Percentiles rank a stretch among this genome's conserved stretches.
Evolutionary conservation across 225 moss, liverwort and hornwort genomes (phyloP).

Genomic region (Bryum argenteum): DNA sequence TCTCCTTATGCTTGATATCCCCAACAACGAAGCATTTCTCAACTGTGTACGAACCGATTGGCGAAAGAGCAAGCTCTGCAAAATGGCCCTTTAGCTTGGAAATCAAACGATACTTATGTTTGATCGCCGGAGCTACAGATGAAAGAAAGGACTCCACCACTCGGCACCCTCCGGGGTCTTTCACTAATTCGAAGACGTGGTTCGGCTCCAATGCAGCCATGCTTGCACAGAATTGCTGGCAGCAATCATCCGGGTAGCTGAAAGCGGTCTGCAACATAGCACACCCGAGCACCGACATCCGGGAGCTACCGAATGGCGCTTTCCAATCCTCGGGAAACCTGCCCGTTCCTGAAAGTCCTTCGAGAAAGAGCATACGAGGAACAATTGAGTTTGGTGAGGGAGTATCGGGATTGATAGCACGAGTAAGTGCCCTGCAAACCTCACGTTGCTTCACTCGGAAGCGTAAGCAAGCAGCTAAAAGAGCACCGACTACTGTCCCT

Average conservation of each 20-base stretch:
- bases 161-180: constrained; percentile 87
- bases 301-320: constrained; percentile 57
- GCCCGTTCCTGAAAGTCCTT: constrained; percentile 67
- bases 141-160: constrained; percentile 90
- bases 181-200: constrained; percentile 61
- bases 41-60: constrained; percentile 82
- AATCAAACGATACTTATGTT: constrained; percentile 89
- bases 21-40: constrained; percentile 81
- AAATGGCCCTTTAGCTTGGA: constrained; percentile 89
- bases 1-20: constrained; percentile 90
- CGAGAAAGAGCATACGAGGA: constrained; percentile 84
- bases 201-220: constrained; percentile 80
- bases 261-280: constrained; percentile 89
- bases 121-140: constrained; percentile 75
- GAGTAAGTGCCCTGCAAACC: constrained; percentile 82
- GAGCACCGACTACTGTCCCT: constrained; percentile 81
- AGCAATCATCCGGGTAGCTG: constrained; percentile 92
- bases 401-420: constrained; percentile 71
- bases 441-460: constrained; percentile 84
- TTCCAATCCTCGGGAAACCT: constrained; percentile 66
- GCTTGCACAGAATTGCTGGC: constrained; percentile 94
- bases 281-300: constrained; percentile 87
- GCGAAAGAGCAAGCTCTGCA: constrained; percentile 83
- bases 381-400: constrained; percentile 70
- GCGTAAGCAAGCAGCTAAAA: constrained; percentile 88